A percentile compares a stretch with the other conserved stretches of the same genome.
phyloP scores from a whole-genome alignment of 2,329 filamentous ascomycete species.

The Fusarium armeniacum region DNA sequence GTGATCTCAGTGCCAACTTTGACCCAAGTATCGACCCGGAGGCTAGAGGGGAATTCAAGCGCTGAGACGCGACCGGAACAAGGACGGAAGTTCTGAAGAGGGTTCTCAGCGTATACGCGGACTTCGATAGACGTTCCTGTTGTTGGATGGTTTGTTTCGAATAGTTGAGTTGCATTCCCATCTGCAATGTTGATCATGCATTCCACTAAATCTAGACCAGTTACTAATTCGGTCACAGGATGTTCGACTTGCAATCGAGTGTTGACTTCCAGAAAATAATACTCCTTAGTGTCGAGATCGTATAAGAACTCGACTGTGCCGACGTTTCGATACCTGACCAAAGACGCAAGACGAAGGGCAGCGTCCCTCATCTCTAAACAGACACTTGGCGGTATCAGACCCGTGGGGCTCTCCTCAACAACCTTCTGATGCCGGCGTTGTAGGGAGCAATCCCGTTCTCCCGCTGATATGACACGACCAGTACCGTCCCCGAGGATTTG shows the following conservation, averaged over 20 bases:
- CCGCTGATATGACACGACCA: slow-evolving; percentile 57
- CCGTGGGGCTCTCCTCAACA: slow-evolving; percentile 62
- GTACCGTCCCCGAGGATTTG: slow-evolving; percentile 64
- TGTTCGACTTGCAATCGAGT: slow-evolving; percentile 66
- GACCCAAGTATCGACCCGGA: slow-evolving; percentile 76
- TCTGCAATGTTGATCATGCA: slow-evolving; percentile 57
- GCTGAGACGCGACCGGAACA: slow-evolving; percentile 70
- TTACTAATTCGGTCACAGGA: slow-evolving; percentile 77
- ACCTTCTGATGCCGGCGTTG: slow-evolving; percentile 67
- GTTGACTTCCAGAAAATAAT: slow-evolving; percentile 65
- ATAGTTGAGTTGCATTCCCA: slow-evolving; percentile 36
- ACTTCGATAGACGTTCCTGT: slow-evolving; percentile 57
- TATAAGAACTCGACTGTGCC: slow-evolving; percentile 63
- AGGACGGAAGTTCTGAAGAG: slow-evolving; percentile 69
- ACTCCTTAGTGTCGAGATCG: slow-evolving; percentile 55
- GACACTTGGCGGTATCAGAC: slow-evolving; percentile 51
- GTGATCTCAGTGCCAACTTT: slow-evolving; percentile 78
- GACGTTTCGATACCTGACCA: slow-evolving; percentile 57
- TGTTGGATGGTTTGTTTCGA: background rate
- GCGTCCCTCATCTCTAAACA: slow-evolving; percentile 55
- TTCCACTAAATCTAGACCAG: slow-evolving; percentile 78
- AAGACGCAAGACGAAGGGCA: slow-evolving; percentile 55
- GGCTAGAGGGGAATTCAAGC: slow-evolving; percentile 67
- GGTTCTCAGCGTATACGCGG: slow-evolving; percentile 64
- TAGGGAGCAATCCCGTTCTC: slow-evolving; percentile 66